phyloP scores from a whole-genome alignment of 306 rosid species.

The Parietaria judaica region DNA sequence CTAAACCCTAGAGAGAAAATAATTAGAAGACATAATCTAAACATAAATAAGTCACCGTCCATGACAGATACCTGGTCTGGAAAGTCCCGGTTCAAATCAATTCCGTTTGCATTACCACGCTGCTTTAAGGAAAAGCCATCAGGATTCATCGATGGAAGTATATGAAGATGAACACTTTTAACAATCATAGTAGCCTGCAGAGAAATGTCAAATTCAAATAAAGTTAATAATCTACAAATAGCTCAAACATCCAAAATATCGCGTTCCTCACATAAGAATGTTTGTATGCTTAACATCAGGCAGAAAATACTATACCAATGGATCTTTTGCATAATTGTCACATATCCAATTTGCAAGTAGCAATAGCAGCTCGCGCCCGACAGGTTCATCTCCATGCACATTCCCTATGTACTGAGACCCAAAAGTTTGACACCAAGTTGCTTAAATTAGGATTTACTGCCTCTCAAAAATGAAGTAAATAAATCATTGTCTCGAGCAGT shows the following conservation, averaged over 20 bases:
- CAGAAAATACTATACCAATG: slow-evolving; percentile 50
- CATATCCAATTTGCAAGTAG: slow-evolving; percentile 88
- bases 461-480: slow-evolving; percentile 1
- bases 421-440: slow-evolving; percentile 21
- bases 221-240: background rate
- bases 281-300: background rate
- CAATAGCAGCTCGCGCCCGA: slow-evolving; percentile 82
- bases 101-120: slow-evolving; percentile 75
- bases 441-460: slow-evolving; percentile 10
- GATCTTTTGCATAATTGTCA: slow-evolving; percentile 73
- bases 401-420: slow-evolving; percentile 85
- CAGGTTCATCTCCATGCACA: slow-evolving; percentile 96
- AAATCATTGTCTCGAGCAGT: background rate
- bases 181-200: slow-evolving; percentile 69
- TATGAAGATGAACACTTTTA: slow-evolving; percentile 83
- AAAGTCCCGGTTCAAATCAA: slow-evolving; percentile 91
- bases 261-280: too few relatives aligned
- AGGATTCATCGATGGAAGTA: slow-evolving; percentile 95
- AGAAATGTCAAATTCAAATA: slow-evolving; percentile 15
- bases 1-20: too few relatives aligned
- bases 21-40: too few relatives aligned
- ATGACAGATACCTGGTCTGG: slow-evolving; percentile 68
- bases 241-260: background rate
- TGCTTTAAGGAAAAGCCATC: slow-evolving; percentile 73
- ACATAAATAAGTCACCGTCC: too few relatives aligned